These are phyloP conservation scores for Alternaria infectoria DNA, from an alignment of 2,329 filamentous ascomycete genomes.

Conservation along the genomic window DNA sequence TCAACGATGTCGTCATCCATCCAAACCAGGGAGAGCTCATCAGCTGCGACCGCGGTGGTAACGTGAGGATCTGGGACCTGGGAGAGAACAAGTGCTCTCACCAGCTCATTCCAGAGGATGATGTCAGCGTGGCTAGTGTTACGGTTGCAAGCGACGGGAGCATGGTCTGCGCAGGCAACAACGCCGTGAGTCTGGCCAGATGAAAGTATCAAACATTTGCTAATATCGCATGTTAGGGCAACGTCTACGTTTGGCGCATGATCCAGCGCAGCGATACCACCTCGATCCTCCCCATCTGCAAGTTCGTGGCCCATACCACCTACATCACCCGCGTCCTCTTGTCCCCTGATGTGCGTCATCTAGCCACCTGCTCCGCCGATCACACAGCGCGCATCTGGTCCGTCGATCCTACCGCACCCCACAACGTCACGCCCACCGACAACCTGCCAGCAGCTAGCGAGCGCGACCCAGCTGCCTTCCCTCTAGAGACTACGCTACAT, in stretches of 20 bases:
- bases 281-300: slow-evolving; percentile 82
- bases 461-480: slow-evolving; percentile 65
- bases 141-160: slow-evolving; percentile 95
- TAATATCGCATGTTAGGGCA: slow-evolving; percentile 66
- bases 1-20: slow-evolving; percentile 99
- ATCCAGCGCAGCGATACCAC: slow-evolving; percentile 83
- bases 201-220: neutral
- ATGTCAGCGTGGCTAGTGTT: slow-evolving; percentile 90
- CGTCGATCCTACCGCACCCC: slow-evolving; percentile 63
- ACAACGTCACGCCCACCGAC: slow-evolving; percentile 43
- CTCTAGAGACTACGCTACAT: slow-evolving; percentile 83
- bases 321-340: slow-evolving; percentile 92
- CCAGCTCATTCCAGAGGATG: slow-evolving; percentile 94
- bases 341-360: slow-evolving; percentile 90
- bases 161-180: slow-evolving; percentile 91
- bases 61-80: slow-evolving; percentile 93
- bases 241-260: slow-evolving; percentile 97
- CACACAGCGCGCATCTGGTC: slow-evolving; percentile 98
- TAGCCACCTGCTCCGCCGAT: slow-evolving; percentile 92
- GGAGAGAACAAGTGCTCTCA: slow-evolving; percentile 97
- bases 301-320: slow-evolving; percentile 88
- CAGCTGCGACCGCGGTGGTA: slow-evolving; percentile 90
- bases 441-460: slow-evolving; percentile 42
- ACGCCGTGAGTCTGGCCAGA: slow-evolving; percentile 65
- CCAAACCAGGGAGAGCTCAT: slow-evolving; percentile 98